phyloP scores from a whole-genome alignment of 208 protist genomes.

The Endotrypanum monterogeii region DNA sequence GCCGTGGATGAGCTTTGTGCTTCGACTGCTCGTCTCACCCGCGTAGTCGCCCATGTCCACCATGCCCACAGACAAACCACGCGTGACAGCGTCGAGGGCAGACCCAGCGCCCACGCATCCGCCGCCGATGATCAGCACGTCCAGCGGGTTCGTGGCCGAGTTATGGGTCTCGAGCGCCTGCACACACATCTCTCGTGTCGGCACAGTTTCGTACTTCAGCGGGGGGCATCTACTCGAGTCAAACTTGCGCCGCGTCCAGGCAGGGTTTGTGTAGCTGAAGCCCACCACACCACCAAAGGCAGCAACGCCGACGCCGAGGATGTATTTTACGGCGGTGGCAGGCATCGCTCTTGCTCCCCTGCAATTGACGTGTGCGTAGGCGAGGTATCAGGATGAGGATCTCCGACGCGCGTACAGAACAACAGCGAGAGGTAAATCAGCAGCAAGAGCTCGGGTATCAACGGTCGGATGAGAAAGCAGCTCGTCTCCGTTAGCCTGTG shows the following conservation, averaged over 20 bases:
- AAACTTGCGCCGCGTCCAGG: constrained; percentile 82
- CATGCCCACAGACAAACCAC: constrained; percentile 92
- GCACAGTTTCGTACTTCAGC: constrained; percentile 42
- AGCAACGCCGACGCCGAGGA: constrained; percentile 38
- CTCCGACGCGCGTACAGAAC: neutral
- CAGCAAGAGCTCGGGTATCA: neutral
- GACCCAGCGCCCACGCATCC: constrained; percentile 94
- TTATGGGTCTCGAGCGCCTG: constrained; percentile 43
- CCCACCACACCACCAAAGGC: constrained; percentile 58
- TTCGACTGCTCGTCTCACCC: constrained; percentile 93
- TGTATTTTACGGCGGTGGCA: constrained; percentile 46
- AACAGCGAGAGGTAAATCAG: neutral
- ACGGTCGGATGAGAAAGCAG: neutral
- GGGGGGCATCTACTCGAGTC: constrained; percentile 37
- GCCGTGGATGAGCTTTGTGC: constrained; percentile 97
- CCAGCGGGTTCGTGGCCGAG: constrained; percentile 70
- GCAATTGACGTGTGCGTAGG: neutral
- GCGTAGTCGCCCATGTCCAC: constrained; percentile 97
- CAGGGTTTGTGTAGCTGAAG: constrained; percentile 78
- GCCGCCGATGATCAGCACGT: constrained; percentile 96
- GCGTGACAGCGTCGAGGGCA: constrained; percentile 93
- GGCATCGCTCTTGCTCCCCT: constrained; percentile 19
- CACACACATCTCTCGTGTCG: constrained; percentile 63
- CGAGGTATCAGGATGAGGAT: neutral
- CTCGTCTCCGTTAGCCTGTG: neutral